Evolutionary conservation across 805 yeast genomes (phyloP).

Genomic region (Candida ulmi): DNA sequence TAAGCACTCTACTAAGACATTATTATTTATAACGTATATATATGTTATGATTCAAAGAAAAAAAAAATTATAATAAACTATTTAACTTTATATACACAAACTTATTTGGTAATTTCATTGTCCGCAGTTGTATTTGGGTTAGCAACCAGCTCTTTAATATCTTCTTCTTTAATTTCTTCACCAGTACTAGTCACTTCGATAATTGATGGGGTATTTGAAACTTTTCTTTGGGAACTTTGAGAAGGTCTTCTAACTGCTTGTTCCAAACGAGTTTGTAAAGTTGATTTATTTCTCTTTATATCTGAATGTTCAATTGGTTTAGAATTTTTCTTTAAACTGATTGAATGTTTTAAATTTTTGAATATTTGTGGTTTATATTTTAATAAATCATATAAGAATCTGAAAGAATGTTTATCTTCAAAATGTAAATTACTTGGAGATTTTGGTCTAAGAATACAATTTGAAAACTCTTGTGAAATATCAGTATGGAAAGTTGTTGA

Average conservation of each 20-base stretch:
- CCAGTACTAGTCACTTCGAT: constrained; percentile 1
- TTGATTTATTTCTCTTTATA: constrained; percentile 17
- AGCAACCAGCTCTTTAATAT: too few relatives aligned
- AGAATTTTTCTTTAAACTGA: constrained; percentile 9
- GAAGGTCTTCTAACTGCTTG: constrained; percentile 19
- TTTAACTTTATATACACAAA: too few relatives aligned
- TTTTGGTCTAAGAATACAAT: constrained; percentile 52
- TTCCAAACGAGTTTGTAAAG: constrained; percentile 18
- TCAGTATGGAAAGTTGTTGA: constrained; percentile 33
- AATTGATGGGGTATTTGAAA: constrained; percentile 1
- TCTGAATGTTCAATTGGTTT: background rate
- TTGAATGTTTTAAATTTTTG: constrained; percentile 45
- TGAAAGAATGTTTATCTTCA: constrained; percentile 52
- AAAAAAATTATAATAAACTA: too few relatives aligned
- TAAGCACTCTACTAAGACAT: too few relatives aligned
- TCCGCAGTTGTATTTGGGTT: too few relatives aligned
- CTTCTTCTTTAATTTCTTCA: background rate
- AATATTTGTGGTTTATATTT: constrained; percentile 57
- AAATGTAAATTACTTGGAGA: constrained; percentile 39
- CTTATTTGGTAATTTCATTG: too few relatives aligned
- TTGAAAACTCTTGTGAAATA: constrained; percentile 65
- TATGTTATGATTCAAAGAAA: too few relatives aligned
- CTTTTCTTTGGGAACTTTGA: constrained; percentile 3
- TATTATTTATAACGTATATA: too few relatives aligned
- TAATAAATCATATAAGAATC: constrained; percentile 58